These are phyloP conservation scores for Alternaria metachromatica DNA, from an alignment of 2,329 filamentous ascomycete genomes.

Conservation along the genomic window DNA sequence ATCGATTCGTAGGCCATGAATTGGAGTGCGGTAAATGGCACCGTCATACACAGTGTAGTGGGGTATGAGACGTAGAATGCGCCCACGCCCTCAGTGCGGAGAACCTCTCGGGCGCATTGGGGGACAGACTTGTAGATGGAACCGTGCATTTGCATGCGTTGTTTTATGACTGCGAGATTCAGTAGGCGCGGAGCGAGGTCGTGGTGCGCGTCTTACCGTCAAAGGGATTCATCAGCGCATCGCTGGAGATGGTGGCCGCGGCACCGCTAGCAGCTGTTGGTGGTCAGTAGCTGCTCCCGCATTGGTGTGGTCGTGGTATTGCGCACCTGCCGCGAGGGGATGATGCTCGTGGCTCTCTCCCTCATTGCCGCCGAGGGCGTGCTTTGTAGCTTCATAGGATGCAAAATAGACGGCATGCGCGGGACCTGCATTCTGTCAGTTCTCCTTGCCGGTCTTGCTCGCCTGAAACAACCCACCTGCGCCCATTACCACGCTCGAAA, in stretches of 20 bases:
- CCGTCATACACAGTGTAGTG: slow-evolving; percentile 97
- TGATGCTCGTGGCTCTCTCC: slow-evolving; percentile 87
- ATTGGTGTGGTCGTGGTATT: slow-evolving; percentile 1
- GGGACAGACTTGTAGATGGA: slow-evolving; percentile 88
- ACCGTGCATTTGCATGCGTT: slow-evolving; percentile 97
- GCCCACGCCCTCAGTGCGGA: slow-evolving; percentile 82
- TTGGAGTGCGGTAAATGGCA: slow-evolving; percentile 95
- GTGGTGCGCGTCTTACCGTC: slow-evolving; percentile 70
- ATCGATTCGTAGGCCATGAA: slow-evolving; percentile 98
- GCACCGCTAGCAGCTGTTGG: slow-evolving; percentile 84
- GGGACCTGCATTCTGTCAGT: slow-evolving; percentile 68
- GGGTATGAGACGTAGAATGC: slow-evolving; percentile 99
- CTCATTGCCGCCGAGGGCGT: slow-evolving; percentile 91
- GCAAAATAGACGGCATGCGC: slow-evolving; percentile 98
- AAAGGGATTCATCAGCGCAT: slow-evolving; percentile 99
- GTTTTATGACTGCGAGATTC: slow-evolving; percentile 82
- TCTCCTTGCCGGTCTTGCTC: slow-evolving; percentile 9
- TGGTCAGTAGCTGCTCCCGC: slow-evolving; percentile 43
- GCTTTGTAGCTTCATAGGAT: slow-evolving; percentile 97
- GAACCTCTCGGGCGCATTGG: slow-evolving; percentile 88
- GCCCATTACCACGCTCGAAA: slow-evolving; percentile 94
- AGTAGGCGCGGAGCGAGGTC: slow-evolving; percentile 16
- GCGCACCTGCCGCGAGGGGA: slow-evolving; percentile 84
- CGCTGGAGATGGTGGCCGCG: slow-evolving; percentile 93
- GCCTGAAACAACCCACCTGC: slow-evolving; percentile 67